These are phyloP conservation scores for Yamadazyma philogaea DNA, from an alignment of 805 yeast species.

Conservation along the genomic window DNA sequence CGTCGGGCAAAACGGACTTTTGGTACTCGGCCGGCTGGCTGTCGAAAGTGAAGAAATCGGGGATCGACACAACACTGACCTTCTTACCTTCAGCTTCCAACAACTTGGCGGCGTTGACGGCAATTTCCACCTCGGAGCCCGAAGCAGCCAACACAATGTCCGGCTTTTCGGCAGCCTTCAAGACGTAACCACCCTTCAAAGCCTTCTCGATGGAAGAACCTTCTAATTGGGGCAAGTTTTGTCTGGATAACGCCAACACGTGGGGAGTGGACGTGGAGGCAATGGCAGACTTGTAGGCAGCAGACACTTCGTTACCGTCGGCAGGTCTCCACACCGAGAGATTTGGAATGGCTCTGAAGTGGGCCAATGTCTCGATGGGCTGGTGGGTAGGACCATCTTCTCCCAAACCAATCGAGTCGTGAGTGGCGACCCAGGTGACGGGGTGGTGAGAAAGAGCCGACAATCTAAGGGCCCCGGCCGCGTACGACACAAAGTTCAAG, in stretches of 20 bases:
- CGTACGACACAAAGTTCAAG: slow-evolving; percentile 85
- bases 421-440: slow-evolving; percentile 83
- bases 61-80: slow-evolving; percentile 84
- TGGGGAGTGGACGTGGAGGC: slow-evolving; percentile 64
- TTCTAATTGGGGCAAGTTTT: slow-evolving; percentile 86
- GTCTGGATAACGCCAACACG: slow-evolving; percentile 76
- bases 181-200: slow-evolving; percentile 88
- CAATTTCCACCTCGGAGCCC: slow-evolving; percentile 88
- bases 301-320: slow-evolving; percentile 85
- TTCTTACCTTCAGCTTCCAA: slow-evolving; percentile 64
- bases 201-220: slow-evolving; percentile 92
- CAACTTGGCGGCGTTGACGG: slow-evolving; percentile 77
- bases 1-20: slow-evolving; percentile 88
- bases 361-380: slow-evolving; percentile 85
- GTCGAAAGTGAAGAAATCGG: slow-evolving; percentile 90
- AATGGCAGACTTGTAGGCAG: slow-evolving; percentile 70
- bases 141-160: slow-evolving; percentile 80
- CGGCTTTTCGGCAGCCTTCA: slow-evolving; percentile 51
- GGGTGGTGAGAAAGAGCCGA: slow-evolving; percentile 82
- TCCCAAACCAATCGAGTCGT: slow-evolving; percentile 86
- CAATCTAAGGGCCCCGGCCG: slow-evolving; percentile 83
- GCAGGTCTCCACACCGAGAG: slow-evolving; percentile 87
- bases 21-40: slow-evolving; percentile 74
- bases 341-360: slow-evolving; percentile 81
- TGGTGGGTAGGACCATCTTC: slow-evolving; percentile 94